Conservation (phyloP, 2,329 filamentous ascomycete species). For the Fusarium oligoseptatum region DNA sequence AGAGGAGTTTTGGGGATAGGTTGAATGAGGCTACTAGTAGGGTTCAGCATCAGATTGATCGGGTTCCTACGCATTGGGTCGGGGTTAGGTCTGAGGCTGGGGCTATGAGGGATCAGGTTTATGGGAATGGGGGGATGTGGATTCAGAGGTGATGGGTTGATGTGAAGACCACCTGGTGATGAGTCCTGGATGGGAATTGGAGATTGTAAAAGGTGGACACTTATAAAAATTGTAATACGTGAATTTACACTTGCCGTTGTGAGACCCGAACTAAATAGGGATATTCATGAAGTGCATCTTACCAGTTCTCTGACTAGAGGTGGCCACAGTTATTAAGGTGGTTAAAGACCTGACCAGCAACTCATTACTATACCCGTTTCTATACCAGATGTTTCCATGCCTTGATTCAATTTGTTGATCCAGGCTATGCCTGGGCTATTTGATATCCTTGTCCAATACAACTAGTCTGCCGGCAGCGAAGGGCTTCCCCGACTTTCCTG, state of each 20-base stretch:
- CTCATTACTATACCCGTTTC: too few species aligned
- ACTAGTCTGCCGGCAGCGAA: not conserved
- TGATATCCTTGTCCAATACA: too few species aligned
- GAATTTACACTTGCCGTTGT: not conserved
- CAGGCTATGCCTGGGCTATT: too few species aligned
- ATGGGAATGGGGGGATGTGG: slow-evolving; percentile 65
- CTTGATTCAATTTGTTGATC: too few species aligned
- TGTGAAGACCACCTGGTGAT: too few species aligned
- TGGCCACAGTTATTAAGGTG: too few species aligned
- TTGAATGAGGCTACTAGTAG: slow-evolving; percentile 62
- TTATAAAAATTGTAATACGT: not conserved
- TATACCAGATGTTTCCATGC: too few species aligned
- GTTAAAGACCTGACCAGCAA: too few species aligned
- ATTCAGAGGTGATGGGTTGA: slow-evolving; percentile 48
- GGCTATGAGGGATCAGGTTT: slow-evolving; percentile 61
- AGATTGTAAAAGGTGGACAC: not conserved
- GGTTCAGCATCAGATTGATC: slow-evolving; percentile 68
- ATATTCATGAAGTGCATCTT: not conserved
- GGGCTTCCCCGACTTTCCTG: not conserved
- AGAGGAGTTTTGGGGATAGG: slow-evolving; percentile 59
- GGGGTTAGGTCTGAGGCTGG: slow-evolving; percentile 68
- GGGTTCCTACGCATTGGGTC: slow-evolving; percentile 69
- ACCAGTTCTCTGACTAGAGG: too few species aligned
- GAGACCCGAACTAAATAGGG: not conserved
- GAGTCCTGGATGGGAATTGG: not conserved